These are phyloP conservation scores for Casuarina glauca DNA, from an alignment of 306 rosid genomes.

Conservation along the genomic window DNA sequence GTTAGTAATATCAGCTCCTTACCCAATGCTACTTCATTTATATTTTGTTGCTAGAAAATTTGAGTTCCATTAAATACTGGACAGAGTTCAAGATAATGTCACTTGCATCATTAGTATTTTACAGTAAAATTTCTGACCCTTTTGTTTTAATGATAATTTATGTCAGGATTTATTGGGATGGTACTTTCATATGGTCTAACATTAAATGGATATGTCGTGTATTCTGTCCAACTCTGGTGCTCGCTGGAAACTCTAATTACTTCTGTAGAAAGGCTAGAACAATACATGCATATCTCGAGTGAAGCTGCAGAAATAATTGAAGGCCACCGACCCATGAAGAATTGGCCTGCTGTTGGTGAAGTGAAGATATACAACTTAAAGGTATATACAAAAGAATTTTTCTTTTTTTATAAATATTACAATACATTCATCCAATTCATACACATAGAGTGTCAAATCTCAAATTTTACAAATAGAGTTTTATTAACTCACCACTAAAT, in stretches of 20 bases:
- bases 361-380: constrained; percentile 33
- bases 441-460: too few species aligned
- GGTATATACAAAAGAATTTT: constrained; percentile 9
- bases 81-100: background rate
- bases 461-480: too few species aligned
- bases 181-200: constrained; percentile 33
- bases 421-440: too few species aligned
- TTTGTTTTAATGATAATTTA: background rate
- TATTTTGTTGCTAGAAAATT: too few species aligned
- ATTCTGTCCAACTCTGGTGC: constrained; percentile 31
- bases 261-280: constrained; percentile 39
- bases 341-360: constrained; percentile 32
- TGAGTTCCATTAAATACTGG: background rate
- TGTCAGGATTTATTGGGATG: constrained; percentile 39
- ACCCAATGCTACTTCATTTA: background rate
- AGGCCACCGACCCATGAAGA: constrained; percentile 24
- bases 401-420: too few species aligned
- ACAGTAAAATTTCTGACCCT: background rate
- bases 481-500: background rate
- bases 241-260: constrained; percentile 26
- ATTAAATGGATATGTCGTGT: constrained; percentile 15
- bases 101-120: background rate
- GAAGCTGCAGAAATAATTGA: constrained; percentile 30
- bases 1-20: constrained; percentile 11
- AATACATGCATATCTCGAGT: constrained; percentile 38